Percentiles rank a stretch among this genome's conserved stretches.
These are phyloP conservation scores for Ophiostoma sp. DNA, from an alignment of 2,329 filamentous ascomycete genomes.

Conservation along the genomic window DNA sequence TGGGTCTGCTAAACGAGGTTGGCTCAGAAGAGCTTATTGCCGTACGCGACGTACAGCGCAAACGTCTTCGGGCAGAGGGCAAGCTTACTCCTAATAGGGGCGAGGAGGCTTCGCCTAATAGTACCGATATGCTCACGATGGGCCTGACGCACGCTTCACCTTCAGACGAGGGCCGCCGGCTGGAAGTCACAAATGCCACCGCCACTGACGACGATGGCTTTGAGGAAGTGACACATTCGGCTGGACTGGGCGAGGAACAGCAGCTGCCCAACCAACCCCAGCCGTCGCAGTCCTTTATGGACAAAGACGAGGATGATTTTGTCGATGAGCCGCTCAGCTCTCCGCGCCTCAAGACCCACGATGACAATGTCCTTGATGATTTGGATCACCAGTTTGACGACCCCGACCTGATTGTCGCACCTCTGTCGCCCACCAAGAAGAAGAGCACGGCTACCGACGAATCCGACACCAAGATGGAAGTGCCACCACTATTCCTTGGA, in stretches of 20 bases:
- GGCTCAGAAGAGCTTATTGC: conserved; percentile 84
- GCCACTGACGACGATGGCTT: conserved; percentile 75
- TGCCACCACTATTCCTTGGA: neutral
- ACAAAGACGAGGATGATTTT: conserved; percentile 66
- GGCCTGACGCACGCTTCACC: conserved; percentile 45
- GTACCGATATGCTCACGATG: conserved; percentile 60
- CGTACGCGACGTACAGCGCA: conserved; percentile 72
- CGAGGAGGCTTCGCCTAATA: conserved; percentile 39
- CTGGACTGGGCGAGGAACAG: conserved; percentile 65
- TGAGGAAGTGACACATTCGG: conserved; percentile 71
- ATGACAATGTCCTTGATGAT: conserved; percentile 47
- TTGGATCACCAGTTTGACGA: conserved; percentile 47
- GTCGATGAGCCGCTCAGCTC: conserved; percentile 73
- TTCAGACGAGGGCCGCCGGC: conserved; percentile 60
- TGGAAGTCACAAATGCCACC: conserved; percentile 74
- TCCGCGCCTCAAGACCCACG: conserved; percentile 56
- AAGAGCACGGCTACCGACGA: neutral
- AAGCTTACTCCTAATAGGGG: conserved; percentile 52
- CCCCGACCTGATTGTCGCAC: conserved; percentile 51
- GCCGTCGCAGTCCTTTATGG: conserved; percentile 37
- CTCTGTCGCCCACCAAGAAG: conserved; percentile 50
- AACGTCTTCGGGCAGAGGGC: conserved; percentile 70
- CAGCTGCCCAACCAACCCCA: conserved; percentile 28
- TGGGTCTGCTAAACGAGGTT: conserved; percentile 87
- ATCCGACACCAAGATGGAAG: neutral